Conservation (phyloP, 1,139 yeast species). For the Protomyces pachydermus region DNA sequence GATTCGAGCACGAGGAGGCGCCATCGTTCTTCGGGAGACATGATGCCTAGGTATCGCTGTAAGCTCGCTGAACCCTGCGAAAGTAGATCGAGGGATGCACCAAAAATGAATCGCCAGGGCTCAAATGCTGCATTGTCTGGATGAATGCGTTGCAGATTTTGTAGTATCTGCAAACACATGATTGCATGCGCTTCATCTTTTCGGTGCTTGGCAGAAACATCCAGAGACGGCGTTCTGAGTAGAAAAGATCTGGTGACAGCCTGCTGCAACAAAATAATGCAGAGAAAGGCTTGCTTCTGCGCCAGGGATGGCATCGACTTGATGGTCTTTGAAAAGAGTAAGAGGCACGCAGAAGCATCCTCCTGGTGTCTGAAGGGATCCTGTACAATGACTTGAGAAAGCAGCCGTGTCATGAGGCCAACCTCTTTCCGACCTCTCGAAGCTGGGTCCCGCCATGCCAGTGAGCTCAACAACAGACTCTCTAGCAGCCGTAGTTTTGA, state of each 20-base stretch:
- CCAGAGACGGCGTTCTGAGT: neutral
- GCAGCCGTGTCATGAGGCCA: conserved; percentile 8
- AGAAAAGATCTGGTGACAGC: neutral
- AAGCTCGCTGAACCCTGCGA: neutral
- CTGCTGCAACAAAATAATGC: neutral
- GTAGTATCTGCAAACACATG: neutral
- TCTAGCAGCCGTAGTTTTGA: neutral
- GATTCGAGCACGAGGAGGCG: conserved; percentile 3
- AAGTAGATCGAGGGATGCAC: conserved; percentile 4
- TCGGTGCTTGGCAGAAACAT: neutral
- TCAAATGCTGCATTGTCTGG: conserved; percentile 17
- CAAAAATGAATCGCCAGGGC: conserved; percentile 15
- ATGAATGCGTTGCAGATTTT: conserved; percentile 9
- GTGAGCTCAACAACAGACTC: neutral
- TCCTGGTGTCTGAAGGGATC: neutral
- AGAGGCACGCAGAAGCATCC: neutral
- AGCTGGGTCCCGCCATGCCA: neutral
- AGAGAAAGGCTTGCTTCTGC: conserved; percentile 2
- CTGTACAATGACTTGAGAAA: neutral
- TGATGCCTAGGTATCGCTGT: neutral
- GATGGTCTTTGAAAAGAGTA: neutral
- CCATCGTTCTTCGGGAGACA: neutral
- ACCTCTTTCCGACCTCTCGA: conserved; percentile 2
- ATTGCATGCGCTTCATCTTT: neutral
- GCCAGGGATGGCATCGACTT: neutral